Evolutionary conservation across 108 stramenopile species (phyloP).

Genomic region (Nitzschia sp.): DNA sequence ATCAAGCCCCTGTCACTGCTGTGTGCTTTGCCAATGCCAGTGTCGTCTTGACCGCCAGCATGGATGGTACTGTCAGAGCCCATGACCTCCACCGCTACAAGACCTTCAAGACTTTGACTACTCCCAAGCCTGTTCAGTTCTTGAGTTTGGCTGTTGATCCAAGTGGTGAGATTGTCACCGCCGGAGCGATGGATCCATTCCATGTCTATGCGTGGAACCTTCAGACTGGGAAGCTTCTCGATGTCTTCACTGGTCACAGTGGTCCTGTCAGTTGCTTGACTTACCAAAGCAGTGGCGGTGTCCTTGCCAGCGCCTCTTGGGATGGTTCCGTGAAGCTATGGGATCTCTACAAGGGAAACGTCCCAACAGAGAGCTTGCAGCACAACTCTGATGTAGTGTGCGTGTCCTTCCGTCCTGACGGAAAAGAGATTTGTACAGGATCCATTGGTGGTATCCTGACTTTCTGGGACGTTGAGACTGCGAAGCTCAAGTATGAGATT

Average conservation of each 20-base stretch:
- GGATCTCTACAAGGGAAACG: conserved; percentile 93
- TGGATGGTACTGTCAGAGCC: conserved; percentile 97
- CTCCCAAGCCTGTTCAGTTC: conserved; percentile 91
- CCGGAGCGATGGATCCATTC: conserved; percentile 90
- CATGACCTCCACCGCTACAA: conserved; percentile 96
- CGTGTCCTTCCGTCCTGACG: conserved; percentile 92
- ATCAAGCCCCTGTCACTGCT: conserved; percentile 93
- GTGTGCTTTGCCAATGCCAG: conserved; percentile 86
- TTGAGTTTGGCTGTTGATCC: conserved; percentile 92
- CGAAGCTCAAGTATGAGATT: conserved; percentile 76
- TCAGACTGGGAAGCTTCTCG: conserved; percentile 90
- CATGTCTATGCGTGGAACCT: conserved; percentile 94
- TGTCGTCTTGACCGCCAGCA: conserved; percentile 88
- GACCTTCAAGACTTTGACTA: conserved; percentile 92
- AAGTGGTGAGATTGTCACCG: conserved; percentile 91
- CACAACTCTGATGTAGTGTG: conserved; percentile 95
- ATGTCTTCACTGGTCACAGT: conserved; percentile 93
- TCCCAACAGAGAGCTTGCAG: conserved; percentile 85
- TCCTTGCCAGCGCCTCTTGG: conserved; percentile 93
- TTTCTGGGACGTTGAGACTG: conserved; percentile 93
- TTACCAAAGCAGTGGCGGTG: conserved; percentile 79
- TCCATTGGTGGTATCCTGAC: conserved; percentile 88
- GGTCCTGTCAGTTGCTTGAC: conserved; percentile 86
- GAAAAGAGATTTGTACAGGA: conserved; percentile 91
- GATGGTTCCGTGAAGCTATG: conserved; percentile 96